Evolutionary conservation across 768 basidiomycete genomes (phyloP), one percentile per base, ranked within the genome.

Genomic region (Pleurotus djamor): DNA sequence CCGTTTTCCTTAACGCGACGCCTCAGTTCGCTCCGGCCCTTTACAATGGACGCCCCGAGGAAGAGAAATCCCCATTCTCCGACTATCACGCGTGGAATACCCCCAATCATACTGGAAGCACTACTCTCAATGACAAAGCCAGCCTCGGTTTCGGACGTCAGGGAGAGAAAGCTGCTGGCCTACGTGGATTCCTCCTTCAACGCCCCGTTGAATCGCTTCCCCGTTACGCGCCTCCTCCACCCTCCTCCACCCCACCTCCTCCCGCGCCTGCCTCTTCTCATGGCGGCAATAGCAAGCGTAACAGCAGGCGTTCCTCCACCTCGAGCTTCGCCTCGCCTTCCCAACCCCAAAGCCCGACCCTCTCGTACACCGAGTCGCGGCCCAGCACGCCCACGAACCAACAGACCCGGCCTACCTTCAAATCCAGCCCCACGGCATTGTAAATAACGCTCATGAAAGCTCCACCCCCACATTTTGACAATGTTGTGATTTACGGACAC

Each of bases 121-220:
- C 21, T 33, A 17, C 12, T 38, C 28, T 7, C 59, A 63, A 44
- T 50, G 36, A 54, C 13, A 83, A 81, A 66, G 73, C 78, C 54
- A 84, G 87, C 9, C 83, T 85, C 62, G 90, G 91, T n/a, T 94
- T 94, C 65, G 91, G 91, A 41, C 79, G 86, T 60, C 88, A 89
- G 65, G 91, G 85, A 4, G 88, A 92, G 72, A 89, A 88, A 72
- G 81, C 82, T 55, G 89, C 88, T 8, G 85, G 77, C 7, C 71
- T 84, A 65, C 83, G 76, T 81, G 81, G 83, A 17, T 87, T 78
- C 69, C 67, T 87, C 48, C 80, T 88, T 63, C 80, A 83, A 48
- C 85, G 81, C 62, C 87, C 87, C 28, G 70, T 86, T 4, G 86
- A 88, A 68, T 71, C 83, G 0, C 72, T 88, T 17, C 87, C 87